Evolutionary conservation across 1,284 basidiomycete species (phyloP), one percentile per base, ranked within the genome.

Genomic region (Ceratobasidium sp.): DNA sequence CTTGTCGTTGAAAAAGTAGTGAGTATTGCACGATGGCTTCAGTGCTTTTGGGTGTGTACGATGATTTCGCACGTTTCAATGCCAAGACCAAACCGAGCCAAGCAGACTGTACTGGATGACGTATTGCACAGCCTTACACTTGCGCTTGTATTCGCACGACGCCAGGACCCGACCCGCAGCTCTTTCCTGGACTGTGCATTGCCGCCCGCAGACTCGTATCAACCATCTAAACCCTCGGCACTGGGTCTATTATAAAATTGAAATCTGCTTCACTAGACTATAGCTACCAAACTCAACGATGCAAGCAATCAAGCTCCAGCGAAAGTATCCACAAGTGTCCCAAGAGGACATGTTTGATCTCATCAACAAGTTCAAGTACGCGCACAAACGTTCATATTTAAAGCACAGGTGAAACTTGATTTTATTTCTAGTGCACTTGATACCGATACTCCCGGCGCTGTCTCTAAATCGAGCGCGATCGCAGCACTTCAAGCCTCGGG

Each of bases 291-390:
- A 53, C 13, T 28, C 28, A 46, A 64, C 7, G 72, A 95, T 97
- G 95, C 93, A 97, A 86, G 94, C 94, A 69, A 88, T 97, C 81
- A 92, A 94, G 86, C 89, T 99, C 39, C 93, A 96, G 84, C 95
- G 94, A 88, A 98, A 98, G 86, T 98, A 95, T 84, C 96, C 97
- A 42, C 93, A 97, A 83, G 93, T 99, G 83, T 89, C 93, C 66
- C 91, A 93, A 84, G 95, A 97, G 87, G 96, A 97, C 87, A 95
- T 98, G 91, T 93, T 97, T 83, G 93, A 95, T 84, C 90, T 98
- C 84, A 92, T 97, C 86, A 96, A 93, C 84, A 91, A 92, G 81
- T 98, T 97, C 93, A 96, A 97, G 97, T 97, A 83, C 82, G 96
- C 90, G 75, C 69, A 61, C 20, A 10, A 2, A 10, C 7, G 9